Base-by-base conservation (phyloP, 2,329 filamentous ascomycete species). In the Pseudovirgaria hyperparasitica region DNA sequence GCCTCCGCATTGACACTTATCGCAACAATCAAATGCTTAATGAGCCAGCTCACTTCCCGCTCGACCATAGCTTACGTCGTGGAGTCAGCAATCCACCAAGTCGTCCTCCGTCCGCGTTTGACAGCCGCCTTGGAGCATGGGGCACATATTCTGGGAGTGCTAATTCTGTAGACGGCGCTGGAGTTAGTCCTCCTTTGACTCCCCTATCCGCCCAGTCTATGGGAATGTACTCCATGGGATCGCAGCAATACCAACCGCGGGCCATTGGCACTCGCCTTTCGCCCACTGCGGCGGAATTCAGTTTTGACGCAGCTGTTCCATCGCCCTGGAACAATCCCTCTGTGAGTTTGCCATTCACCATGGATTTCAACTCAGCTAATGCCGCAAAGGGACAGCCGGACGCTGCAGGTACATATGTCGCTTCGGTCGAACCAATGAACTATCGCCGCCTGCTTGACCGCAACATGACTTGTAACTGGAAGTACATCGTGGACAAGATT, bases 401-500 rank as follows among this genome's bases (percentile, higher is more conserved):
- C 23, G 31, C 36, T 15, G 41, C 41, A 18, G 26, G 42, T 15
- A 90, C 82, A 1, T 94, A 92, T 49, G 62, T 94, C 16, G 76
- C 81, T 8, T 78, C 85, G 4, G 80, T 81, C 5, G 90, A 98
- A 55, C 90, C 87, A 8, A 70, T 96, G 44, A 96, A 98, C 57
- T 98, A 96, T 48, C 85, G 90, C 34, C 85, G 86, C 30, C 70
- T 98, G 20, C 72, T 96, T 24, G 90, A 98, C 48, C 85, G 86
- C 47, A 93, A 87, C 50, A 84, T 92, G 55, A 92, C 82, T 46
- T 96, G 87, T 60, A 92, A 98, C 61, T 98, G 87, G 90, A 92
- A 90, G 60, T 94, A 93, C 52, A 94, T 98, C 42, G 90, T 98
- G 29, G 87, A 98, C 62, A 96, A 96, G 65, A 98, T 98, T 50